Evolutionary conservation across 1,284 basidiomycete genomes (phyloP), one percentile per base, ranked within the genome.

Genomic region (Tilletiopsis washingtonensis): DNA sequence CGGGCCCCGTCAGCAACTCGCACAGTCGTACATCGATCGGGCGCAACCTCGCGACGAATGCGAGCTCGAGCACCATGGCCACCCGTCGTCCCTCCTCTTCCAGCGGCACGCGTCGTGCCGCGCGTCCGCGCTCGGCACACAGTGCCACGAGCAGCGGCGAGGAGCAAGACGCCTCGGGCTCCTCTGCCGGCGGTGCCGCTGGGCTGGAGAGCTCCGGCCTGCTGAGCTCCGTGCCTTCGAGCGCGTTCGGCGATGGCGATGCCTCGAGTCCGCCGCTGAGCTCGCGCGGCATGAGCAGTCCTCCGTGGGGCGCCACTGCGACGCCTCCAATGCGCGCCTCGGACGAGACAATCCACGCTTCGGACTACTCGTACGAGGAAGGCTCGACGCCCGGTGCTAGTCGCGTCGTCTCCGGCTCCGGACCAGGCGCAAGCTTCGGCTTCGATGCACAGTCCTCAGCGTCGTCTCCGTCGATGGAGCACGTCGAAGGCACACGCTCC

Each of bases 211-310:
- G 48, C 21, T 64, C 62, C 5, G 62, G 62, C n/a, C 50, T 64
- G 20, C 54, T 60, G 1, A 59, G 57, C 40, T 59, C 56, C 49
- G 62, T 64, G 9, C 59, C 62, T 5, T 57, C 54, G 3, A 60
- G 57, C 1, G 57, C 60, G 1, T 62, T 47, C 39, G 46, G 46
- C 36, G 46, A 47, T 42, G 37, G 37, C 15, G 37, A 39, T 6
- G 37, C 7, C 19, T 5, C 7, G 20, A 9, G 9, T 39, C 9
- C 7, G 7, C 15, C 19, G 9, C 9, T 11, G 9, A 39, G 37
- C 37, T 9, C 7, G 37, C 9, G 19, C 7, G 37, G 37, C 20
- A n/a, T 7, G 5, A 19, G 7, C 37, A 39, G 37, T 15, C 37
- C 37, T 9, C 29, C 9, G 9, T 34, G 29, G 37, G 7, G 5